These are phyloP conservation scores for Mycena pura DNA, from an alignment of 768 basidiomycete genomes.

Conservation along the genomic window DNA sequence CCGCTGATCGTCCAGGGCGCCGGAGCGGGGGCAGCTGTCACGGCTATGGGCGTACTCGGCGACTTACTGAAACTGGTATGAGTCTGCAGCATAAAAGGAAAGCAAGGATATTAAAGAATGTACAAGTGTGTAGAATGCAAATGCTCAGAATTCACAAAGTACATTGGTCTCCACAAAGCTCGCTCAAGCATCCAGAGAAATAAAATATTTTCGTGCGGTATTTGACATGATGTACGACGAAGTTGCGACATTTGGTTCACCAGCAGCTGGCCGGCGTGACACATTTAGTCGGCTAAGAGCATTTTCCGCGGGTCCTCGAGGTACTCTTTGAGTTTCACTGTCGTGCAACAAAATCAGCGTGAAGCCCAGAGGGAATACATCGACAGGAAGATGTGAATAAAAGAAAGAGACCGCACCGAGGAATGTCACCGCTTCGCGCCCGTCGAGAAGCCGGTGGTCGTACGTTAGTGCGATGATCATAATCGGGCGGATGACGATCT, in stretches of 20 bases:
- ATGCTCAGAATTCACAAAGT: no score
- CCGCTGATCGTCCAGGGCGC: slow-evolving; percentile 95
- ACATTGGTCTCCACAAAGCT: no score
- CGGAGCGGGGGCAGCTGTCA: slow-evolving; percentile 97
- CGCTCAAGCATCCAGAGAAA: not conserved
- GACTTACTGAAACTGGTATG: slow-evolving; percentile 73
- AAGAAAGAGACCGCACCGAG: slow-evolving; percentile 68
- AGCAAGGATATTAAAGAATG: not conserved
- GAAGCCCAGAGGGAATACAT: not conserved
- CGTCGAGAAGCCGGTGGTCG: slow-evolving; percentile 95
- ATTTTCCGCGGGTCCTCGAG: slow-evolving; percentile 95
- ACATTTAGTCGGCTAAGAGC: slow-evolving; percentile 62
- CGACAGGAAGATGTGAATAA: not conserved
- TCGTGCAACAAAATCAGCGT: not conserved
- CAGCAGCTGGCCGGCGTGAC: not conserved
- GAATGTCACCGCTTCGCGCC: slow-evolving; percentile 96
- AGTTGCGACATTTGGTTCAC: no score
- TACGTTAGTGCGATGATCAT: slow-evolving; percentile 96
- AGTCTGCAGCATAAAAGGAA: no score
- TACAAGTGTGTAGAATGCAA: not conserved
- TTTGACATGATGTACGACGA: no score
- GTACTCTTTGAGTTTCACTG: slow-evolving; percentile 92
- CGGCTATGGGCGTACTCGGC: slow-evolving; percentile 96
- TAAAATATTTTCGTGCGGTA: slow-evolving; percentile 18
- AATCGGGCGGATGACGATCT: slow-evolving; percentile 96